These are phyloP conservation scores for Primulina huaijiensis DNA, from an alignment of 257 asterid genomes.

Conservation along the genomic window DNA sequence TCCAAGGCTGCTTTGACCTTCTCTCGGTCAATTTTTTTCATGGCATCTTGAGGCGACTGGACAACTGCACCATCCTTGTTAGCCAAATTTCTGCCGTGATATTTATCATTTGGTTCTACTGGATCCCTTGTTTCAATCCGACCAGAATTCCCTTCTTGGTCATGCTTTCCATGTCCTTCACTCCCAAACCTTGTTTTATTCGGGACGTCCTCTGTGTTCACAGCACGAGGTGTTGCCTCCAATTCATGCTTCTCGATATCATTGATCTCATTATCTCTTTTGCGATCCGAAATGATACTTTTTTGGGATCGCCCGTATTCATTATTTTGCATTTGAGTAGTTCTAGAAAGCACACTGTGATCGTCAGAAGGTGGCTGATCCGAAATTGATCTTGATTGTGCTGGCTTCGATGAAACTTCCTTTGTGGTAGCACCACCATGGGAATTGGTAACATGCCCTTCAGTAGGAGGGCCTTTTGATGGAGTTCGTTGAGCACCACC, in stretches of 20 bases:
- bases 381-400: slow-evolving; percentile 1
- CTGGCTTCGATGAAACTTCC: slow-evolving; percentile 9
- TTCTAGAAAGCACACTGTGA: slow-evolving; percentile 28
- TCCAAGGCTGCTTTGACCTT: slow-evolving; percentile 78
- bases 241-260: slow-evolving; percentile 35
- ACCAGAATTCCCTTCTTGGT: slow-evolving; percentile 41
- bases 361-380: slow-evolving; percentile 32
- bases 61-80: slow-evolving; percentile 40
- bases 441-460: slow-evolving; percentile 21
- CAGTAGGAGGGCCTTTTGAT: slow-evolving; percentile 18
- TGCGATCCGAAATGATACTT: slow-evolving; percentile 22
- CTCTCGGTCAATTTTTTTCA: slow-evolving; percentile 56
- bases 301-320: slow-evolving; percentile 30
- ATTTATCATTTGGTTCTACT: slow-evolving; percentile 48
- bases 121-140: slow-evolving; percentile 40
- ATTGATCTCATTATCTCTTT: slow-evolving; percentile 39
- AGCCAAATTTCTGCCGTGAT: slow-evolving; percentile 33
- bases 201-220: slow-evolving; percentile 30
- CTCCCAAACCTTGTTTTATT: slow-evolving; percentile 31
- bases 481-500: slow-evolving; percentile 21
- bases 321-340: slow-evolving; percentile 27
- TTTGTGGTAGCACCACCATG: background rate
- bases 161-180: slow-evolving; percentile 35
- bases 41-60: slow-evolving; percentile 54
- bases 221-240: slow-evolving; percentile 35